Evolutionary conservation across 768 basidiomycete genomes (phyloP).

Genomic region (Rhodotorula toruloides): DNA sequence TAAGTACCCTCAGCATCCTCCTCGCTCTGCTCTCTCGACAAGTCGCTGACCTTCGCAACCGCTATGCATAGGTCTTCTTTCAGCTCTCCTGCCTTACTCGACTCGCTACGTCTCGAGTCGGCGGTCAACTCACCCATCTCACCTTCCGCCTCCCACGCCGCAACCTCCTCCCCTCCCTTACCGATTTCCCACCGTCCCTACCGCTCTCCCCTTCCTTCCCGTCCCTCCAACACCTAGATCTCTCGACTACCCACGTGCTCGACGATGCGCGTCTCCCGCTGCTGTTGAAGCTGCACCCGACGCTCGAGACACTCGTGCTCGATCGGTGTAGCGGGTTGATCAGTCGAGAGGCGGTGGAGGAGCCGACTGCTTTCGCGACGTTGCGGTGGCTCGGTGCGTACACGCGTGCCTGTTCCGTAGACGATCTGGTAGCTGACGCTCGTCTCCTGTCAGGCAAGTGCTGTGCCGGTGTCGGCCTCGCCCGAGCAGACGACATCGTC

Average conservation of each 20-base stretch:
- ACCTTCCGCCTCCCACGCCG: constrained; percentile 69
- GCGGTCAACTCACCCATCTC: constrained; percentile 54
- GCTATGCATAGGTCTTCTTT: constrained; percentile 31
- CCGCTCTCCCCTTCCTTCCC: constrained; percentile 48
- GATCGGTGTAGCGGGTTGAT: constrained; percentile 60
- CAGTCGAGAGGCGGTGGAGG: constrained; percentile 49
- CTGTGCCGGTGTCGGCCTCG: constrained; percentile 7
- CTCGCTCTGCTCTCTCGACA: constrained; percentile 42
- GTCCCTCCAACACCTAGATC: constrained; percentile 61
- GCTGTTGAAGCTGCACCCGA: constrained; percentile 54
- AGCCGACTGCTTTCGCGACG: constrained; percentile 20
- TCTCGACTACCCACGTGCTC: constrained; percentile 60
- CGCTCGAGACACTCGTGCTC: constrained; percentile 62
- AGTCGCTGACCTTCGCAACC: not conserved
- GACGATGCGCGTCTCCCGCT: constrained; percentile 56
- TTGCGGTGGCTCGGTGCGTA: constrained; percentile 29
- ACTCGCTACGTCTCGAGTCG: constrained; percentile 52
- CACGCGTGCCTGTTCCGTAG: too few relatives aligned
- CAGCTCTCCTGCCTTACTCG: constrained; percentile 53
- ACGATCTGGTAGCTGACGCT: not conserved
- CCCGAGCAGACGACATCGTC: constrained; percentile 25
- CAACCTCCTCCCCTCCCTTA: constrained; percentile 53
- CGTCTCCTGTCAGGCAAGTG: constrained; percentile 3
- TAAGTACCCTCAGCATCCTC: constrained; percentile 44
- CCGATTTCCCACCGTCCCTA: constrained; percentile 31